These are phyloP conservation scores for Hirsutella minnesotensis DNA, from an alignment of 2,329 filamentous ascomycete genomes.

Conservation along the genomic window DNA sequence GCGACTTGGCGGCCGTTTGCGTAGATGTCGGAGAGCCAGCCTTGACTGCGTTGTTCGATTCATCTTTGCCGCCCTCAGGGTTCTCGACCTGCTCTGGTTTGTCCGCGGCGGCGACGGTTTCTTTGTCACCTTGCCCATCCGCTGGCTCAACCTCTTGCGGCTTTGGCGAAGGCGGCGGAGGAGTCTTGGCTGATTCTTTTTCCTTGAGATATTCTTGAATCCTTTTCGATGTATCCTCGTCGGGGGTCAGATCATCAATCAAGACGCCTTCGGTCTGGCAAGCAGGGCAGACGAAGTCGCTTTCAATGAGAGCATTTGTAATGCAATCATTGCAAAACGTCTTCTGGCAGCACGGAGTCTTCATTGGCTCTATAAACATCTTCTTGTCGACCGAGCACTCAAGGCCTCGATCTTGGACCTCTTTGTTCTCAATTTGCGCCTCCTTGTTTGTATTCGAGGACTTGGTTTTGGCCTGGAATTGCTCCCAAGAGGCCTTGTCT, in stretches of 20 bases:
- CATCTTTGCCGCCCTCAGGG: not conserved
- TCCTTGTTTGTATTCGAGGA: slow-evolving; percentile 74
- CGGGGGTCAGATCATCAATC: slow-evolving; percentile 78
- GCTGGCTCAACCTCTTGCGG: slow-evolving; percentile 30
- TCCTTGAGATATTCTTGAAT: slow-evolving; percentile 62
- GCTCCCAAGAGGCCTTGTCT: slow-evolving; percentile 91
- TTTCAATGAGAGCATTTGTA: slow-evolving; percentile 95
- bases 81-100: slow-evolving; percentile 12
- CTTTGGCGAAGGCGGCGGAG: slow-evolving; percentile 19
- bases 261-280: slow-evolving; percentile 86
- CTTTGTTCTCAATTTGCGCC: slow-evolving; percentile 67
- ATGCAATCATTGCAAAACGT: slow-evolving; percentile 99
- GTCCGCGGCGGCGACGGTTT: slow-evolving; percentile 8
- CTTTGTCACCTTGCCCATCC: slow-evolving; percentile 21
- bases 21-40: slow-evolving; percentile 21
- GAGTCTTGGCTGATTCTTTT: slow-evolving; percentile 38
- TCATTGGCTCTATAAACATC: slow-evolving; percentile 96
- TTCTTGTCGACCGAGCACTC: slow-evolving; percentile 95
- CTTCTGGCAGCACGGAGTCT: slow-evolving; percentile 96
- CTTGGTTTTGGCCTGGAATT: slow-evolving; percentile 91
- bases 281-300: slow-evolving; percentile 89
- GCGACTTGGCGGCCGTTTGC: slow-evolving; percentile 13
- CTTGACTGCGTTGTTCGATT: slow-evolving; percentile 17
- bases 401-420: slow-evolving; percentile 75
- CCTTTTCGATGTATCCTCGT: slow-evolving; percentile 67